Percentiles rank a stretch among this genome's conserved stretches.
Evolutionary conservation across 148 eudicot genomes (phyloP).

Genomic region (Nyssa sinensis): DNA sequence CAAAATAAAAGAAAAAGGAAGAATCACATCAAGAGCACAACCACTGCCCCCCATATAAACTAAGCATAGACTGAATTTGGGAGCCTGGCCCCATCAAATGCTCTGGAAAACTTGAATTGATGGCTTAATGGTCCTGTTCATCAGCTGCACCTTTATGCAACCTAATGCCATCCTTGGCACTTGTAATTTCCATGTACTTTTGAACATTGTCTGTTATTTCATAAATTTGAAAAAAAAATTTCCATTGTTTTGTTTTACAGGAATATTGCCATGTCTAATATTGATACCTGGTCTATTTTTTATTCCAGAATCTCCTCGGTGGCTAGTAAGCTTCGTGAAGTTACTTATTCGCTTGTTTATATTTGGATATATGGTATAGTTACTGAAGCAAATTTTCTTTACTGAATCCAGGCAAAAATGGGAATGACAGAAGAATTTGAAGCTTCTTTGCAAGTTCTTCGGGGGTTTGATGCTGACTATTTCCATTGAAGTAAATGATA

Average conservation of each 20-base stretch:
- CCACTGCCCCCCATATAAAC: not conserved
- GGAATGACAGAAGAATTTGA: constrained; percentile 91
- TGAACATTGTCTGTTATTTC: not conserved
- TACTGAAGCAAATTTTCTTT: constrained; percentile 5
- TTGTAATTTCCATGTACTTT: constrained; percentile 6
- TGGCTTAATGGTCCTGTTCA: not conserved
- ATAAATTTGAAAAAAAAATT: too few relatives aligned
- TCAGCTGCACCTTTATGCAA: not conserved
- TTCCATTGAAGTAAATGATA: constrained; percentile 77
- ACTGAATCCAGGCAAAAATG: constrained; percentile 75
- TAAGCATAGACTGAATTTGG: not conserved
- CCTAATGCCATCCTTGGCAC: not conserved
- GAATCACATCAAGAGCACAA: not conserved
- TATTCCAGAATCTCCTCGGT: constrained; percentile 97
- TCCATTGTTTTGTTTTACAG: constrained; percentile 39
- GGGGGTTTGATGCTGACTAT: constrained; percentile 95
- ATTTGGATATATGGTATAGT: not conserved
- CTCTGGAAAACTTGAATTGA: not conserved
- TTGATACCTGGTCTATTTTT: constrained; percentile 95
- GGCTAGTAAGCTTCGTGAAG: constrained; percentile 84
- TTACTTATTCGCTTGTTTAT: not conserved
- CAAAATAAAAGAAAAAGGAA: too few relatives aligned
- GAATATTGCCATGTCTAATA: constrained; percentile 76
- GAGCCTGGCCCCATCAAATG: not conserved
- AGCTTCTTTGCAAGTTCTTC: constrained; percentile 91